Evolutionary conservation across 371 early-diverging fungal genomes (phyloP), one percentile per base, ranked within the genome.

Genomic region (Mucor mucedo): DNA sequence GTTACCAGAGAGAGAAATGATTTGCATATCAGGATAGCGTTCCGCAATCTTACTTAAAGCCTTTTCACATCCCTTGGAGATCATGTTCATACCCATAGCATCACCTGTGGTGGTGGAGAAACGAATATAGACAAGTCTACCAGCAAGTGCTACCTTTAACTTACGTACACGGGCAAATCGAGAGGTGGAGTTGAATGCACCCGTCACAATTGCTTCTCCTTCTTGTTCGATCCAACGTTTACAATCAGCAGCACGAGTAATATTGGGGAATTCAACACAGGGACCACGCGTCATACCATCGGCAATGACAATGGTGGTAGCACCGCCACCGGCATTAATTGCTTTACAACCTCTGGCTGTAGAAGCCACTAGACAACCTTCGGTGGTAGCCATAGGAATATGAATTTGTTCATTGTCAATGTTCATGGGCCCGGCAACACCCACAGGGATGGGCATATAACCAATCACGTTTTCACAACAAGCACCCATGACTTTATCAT

Each of bases 11-110:
- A 98, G 75, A 1, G 94, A 87, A 39, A 97, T 79, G 42, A 97
- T 84, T 62, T 85, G 81, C 89, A 93, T 91, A 52, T 83, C 85
- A 10, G 89, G 87, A 75, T 87, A 95, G 10, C 69, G 61, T n/a
- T 86, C 83, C 21, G 73, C 60, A 52, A 95, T 77, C 1, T 79
- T 77, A 48, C 78, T 74, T 48, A 93, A 68, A 0, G 93, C 84
- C 63, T 88, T 85, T 76, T 95, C 94, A 66, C 92, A 91, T 21
- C 97, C 97, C 75, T 98, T 98, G 39, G 96, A 95, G 52, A 97
- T 96, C 98, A 98, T 98, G 79, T 98, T 98, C 98, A 98, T 98
- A 21, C 98, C 98, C 98, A 98, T 98, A 2, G 98, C 98, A 72
- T 98, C 98, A 42, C 98, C 98, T 0, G 98, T 97, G 1, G 89